Evolutionary conservation across 352 stramenopile genomes (phyloP), one percentile per base, ranked within the genome.

Genomic region (Pythium folliculosum): DNA sequence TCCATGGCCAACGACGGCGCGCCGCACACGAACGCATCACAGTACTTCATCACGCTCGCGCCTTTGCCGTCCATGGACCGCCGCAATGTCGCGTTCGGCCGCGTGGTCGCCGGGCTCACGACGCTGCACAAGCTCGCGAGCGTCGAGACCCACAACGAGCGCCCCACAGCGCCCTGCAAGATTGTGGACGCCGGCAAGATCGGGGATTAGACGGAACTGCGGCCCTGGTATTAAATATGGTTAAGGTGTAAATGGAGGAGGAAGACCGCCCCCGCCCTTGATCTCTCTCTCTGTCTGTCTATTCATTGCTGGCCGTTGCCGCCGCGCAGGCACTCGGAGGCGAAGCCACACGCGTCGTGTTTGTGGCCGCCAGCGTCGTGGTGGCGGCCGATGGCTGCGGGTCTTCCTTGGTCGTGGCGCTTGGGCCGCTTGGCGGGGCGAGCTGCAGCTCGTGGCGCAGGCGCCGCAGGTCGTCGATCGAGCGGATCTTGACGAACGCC

Each of bases 1-100:
- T 97, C 95, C 37, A 99, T 99, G 97, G 97, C 97, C 32, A 99
- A 99, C 72, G 84, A 71, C 61, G 71, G 97, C 81, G n/a, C 25
- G 0, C 89, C 84, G 21, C 90, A 98, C 69, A 99, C 98, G 7
- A 99, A 99, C 63, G 97, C 97, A 14, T 98, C 88, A 21, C 98
- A 99, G 77, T 99, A 99, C 76, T 99, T 99, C 82, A 99, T 99
- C 71, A 99, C 97, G 7, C 62, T 95, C 32, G 76, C 81, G 10
- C 80, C 82, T 5, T 67, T 89, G 56, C 77, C 82, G 8, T 91
- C 70, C 65, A 72, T 95, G 38, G 80, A 95, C 52, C 82, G 83
- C 0, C 83, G 77, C 32, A 91, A 91, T 78, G 86, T 94, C 32
- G 86, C 84, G 16, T 94, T 92, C 68, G 84, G 86, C 10, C 81